These are phyloP conservation scores for Insectozyma bohioensis DNA, from an alignment of 1,139 yeast genomes.

Conservation along the genomic window DNA sequence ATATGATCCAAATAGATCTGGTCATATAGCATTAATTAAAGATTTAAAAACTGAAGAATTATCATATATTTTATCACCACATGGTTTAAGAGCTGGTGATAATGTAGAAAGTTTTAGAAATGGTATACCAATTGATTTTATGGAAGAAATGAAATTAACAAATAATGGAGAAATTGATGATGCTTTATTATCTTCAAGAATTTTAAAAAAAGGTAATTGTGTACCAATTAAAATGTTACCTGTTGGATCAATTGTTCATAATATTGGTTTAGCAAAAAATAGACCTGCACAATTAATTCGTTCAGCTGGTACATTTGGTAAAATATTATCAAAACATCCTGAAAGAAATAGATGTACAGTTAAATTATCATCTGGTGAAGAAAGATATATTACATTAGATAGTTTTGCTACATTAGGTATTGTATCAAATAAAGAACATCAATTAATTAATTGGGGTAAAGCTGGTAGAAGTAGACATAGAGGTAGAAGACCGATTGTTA, in stretches of 20 bases:
- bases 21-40: slow-evolving; percentile 85
- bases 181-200: slow-evolving; percentile 82
- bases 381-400: slow-evolving; percentile 79
- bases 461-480: slow-evolving; percentile 94
- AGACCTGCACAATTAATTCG: slow-evolving; percentile 94
- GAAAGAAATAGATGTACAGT: slow-evolving; percentile 73
- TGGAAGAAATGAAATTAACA: slow-evolving; percentile 61
- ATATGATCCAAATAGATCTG: slow-evolving; percentile 93
- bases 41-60: slow-evolving; percentile 61
- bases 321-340: slow-evolving; percentile 77
- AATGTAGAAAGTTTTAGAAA: slow-evolving; percentile 81
- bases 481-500: slow-evolving; percentile 92
- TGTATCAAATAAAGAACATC: slow-evolving; percentile 94
- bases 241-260: slow-evolving; percentile 86
- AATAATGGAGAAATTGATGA: slow-evolving; percentile 86
- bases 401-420: slow-evolving; percentile 95
- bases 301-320: slow-evolving; percentile 93
- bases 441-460: slow-evolving; percentile 87
- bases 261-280: slow-evolving; percentile 68
- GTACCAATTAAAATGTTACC: slow-evolving; percentile 91
- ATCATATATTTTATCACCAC: slow-evolving; percentile 85
- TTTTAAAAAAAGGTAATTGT: slow-evolving; percentile 93
- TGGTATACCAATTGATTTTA: slow-evolving; percentile 80
- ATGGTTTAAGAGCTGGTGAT: slow-evolving; percentile 93
- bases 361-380: slow-evolving; percentile 88